Conservation (phyloP, 805 yeast species). For the Yamadazyma olivae region DNA sequence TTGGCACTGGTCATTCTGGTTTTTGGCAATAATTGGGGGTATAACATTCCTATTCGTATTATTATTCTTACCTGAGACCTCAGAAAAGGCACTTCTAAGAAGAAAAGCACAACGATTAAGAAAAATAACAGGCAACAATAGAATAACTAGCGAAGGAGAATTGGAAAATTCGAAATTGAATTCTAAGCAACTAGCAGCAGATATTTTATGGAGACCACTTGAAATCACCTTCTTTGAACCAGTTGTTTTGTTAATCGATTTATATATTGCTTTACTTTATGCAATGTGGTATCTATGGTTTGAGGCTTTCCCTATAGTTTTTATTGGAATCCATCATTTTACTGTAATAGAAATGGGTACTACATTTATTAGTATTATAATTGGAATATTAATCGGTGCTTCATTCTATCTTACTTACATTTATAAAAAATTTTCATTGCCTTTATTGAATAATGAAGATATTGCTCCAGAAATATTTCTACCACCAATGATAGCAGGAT, state of each 20-base stretch:
- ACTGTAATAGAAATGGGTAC: conserved; percentile 46
- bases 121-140: conserved; percentile 45
- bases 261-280: conserved; percentile 51
- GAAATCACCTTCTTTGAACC: conserved; percentile 53
- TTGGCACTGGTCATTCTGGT: conserved; percentile 59
- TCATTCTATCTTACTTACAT: conserved; percentile 1
- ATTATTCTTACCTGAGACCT: conserved; percentile 48
- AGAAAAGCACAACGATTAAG: conserved; percentile 49
- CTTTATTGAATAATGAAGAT: conserved; percentile 11
- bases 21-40: conserved; percentile 41
- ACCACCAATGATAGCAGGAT: conserved; percentile 39
- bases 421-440: conserved; percentile 1
- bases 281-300: conserved; percentile 54
- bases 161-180: conserved; percentile 24
- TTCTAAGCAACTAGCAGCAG: too few species aligned
- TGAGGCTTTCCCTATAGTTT: conserved; percentile 62
- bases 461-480: conserved; percentile 40
- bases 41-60: conserved; percentile 30
- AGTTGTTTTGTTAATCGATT: conserved; percentile 48
- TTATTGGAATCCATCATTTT: conserved; percentile 42
- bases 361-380: conserved; percentile 24
- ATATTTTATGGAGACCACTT: conserved; percentile 52
- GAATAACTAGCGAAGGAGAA: conserved; percentile 41
- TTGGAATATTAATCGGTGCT: conserved; percentile 6
- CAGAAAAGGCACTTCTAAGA: conserved; percentile 38